Conservation (phyloP, 768 basidiomycete species). For the Boletus subparvulus region DNA sequence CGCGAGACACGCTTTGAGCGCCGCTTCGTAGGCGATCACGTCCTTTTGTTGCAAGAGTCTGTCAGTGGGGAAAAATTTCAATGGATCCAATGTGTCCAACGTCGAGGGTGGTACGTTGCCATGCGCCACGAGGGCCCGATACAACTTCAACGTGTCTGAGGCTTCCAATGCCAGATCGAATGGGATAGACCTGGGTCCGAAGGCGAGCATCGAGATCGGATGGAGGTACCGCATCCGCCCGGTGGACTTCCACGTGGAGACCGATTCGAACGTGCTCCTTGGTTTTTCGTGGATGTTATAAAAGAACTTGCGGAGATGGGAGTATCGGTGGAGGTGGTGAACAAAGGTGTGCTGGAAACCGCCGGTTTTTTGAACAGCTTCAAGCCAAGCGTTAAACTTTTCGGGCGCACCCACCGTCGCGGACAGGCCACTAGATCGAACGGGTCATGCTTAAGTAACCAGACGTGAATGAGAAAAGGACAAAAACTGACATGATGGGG, state of each 20-base stretch:
- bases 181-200: conserved; percentile 51
- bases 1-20: conserved; percentile 46
- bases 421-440: conserved; percentile 42
- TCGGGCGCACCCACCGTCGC: conserved; percentile 70
- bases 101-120: conserved; percentile 23
- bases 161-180: conserved; percentile 65
- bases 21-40: conserved; percentile 55
- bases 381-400: conserved; percentile 64
- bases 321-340: conserved; percentile 67
- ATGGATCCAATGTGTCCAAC: conserved; percentile 40
- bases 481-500: conserved; percentile 59
- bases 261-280: conserved; percentile 32
- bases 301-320: conserved; percentile 67
- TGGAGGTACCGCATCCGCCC: conserved; percentile 55
- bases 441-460: not conserved
- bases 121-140: conserved; percentile 39
- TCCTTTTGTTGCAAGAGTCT: conserved; percentile 57
- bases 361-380: conserved; percentile 56
- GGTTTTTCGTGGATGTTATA: conserved; percentile 40
- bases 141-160: conserved; percentile 53
- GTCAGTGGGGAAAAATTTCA: conserved; percentile 41
- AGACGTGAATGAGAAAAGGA: not conserved
- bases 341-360: conserved; percentile 60
- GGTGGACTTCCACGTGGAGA: conserved; percentile 39
- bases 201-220: conserved; percentile 59